Evolutionary conservation across 257 asterid species (phyloP).

Genomic region (Plantago ovata): DNA sequence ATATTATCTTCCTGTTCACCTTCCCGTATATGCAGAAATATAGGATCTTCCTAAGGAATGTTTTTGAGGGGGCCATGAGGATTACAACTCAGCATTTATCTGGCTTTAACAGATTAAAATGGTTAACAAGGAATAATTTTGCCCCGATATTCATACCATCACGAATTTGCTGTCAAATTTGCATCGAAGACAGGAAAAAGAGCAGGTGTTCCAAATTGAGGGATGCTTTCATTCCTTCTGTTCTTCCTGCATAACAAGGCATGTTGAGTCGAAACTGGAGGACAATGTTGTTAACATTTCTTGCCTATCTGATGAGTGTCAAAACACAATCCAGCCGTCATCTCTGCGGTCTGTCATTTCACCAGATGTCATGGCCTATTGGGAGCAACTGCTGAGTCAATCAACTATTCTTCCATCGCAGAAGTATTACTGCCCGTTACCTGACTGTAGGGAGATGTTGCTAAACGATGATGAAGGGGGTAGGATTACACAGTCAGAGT

Average conservation of each 20-base stretch:
- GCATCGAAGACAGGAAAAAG: conserved; percentile 23
- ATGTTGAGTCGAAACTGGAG: conserved; percentile 33
- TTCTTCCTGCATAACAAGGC: conserved; percentile 26
- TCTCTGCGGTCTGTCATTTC: conserved; percentile 24
- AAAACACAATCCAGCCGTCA: conserved; percentile 13
- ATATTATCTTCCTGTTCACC: no score
- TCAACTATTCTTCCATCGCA: conserved; percentile 29
- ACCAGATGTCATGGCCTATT: conserved; percentile 17
- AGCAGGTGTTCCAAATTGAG: conserved; percentile 27
- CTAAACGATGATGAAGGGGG: conserved; percentile 28
- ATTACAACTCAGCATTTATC: no score
- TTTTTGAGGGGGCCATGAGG: no score
- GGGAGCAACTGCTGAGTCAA: conserved; percentile 42
- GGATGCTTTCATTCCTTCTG: conserved; percentile 38
- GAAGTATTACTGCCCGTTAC: conserved; percentile 45
- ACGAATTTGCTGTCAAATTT: conserved; percentile 24
- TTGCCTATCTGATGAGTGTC: conserved; percentile 50
- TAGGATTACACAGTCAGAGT: conserved; percentile 27
- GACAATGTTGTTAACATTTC: conserved; percentile 21
- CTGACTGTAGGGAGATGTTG: conserved; percentile 38
- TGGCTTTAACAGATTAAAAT: no score
- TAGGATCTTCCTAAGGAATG: no score
- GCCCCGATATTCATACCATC: no score
- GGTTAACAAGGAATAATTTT: no score
- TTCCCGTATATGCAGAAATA: no score